phyloP scores from a whole-genome alignment of 495 filamentous ascomycete genomes.

The Aspergillus saccharolyticus region DNA sequence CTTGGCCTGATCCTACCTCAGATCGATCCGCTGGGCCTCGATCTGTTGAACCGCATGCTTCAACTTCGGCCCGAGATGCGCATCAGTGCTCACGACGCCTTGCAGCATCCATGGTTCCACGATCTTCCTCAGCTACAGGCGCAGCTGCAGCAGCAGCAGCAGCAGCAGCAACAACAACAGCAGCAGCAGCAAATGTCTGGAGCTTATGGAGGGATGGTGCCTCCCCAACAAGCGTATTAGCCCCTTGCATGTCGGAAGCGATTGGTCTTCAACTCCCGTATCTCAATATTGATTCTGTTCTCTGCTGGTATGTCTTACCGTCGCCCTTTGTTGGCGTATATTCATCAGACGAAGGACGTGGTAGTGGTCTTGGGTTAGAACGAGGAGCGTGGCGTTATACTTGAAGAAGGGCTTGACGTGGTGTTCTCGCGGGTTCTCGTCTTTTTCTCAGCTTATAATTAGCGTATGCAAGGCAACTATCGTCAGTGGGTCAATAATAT shows the following conservation, averaged over 20 bases:
- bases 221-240: conserved; percentile 38
- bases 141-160: conserved; percentile 44
- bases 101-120: conserved; percentile 87
- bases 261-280: neutral
- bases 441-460: neutral
- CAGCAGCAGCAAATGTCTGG: conserved; percentile 38
- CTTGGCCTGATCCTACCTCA: conserved; percentile 79
- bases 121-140: conserved; percentile 52
- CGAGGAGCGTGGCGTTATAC: conserved; percentile 36
- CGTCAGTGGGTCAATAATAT: neutral
- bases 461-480: neutral
- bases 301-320: conserved; percentile 12
- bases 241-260: conserved; percentile 1
- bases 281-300: conserved; percentile 9
- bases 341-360: conserved; percentile 20
- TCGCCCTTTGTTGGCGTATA: conserved; percentile 7
- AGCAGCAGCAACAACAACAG: conserved; percentile 34
- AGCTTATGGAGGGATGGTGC: conserved; percentile 38
- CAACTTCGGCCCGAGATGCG: conserved; percentile 90
- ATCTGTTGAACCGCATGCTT: conserved; percentile 83
- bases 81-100: conserved; percentile 75
- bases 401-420: conserved; percentile 15
- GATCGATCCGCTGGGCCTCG: conserved; percentile 79
- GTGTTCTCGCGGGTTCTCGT: neutral
- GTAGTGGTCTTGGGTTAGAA: conserved; percentile 26